phyloP scores from a whole-genome alignment of 257 asterid genomes.

The Salvia rosmarinus region DNA sequence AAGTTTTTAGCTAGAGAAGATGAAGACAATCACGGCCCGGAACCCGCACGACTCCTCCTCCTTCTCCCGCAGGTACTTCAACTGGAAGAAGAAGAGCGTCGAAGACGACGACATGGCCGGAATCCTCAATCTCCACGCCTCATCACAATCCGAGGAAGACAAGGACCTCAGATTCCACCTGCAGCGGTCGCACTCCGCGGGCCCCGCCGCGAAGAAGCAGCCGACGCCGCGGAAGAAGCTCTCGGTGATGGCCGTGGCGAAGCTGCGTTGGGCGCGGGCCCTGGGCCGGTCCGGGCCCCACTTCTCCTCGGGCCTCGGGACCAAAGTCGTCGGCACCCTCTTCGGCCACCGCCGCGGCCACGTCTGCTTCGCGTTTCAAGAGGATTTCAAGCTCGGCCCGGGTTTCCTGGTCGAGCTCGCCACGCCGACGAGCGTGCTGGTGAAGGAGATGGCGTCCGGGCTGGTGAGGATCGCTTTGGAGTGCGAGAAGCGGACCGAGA shows the following conservation, averaged over 20 bases:
- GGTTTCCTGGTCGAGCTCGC: constrained; percentile 75
- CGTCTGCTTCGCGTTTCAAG: constrained; percentile 79
- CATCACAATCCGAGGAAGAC: constrained; percentile 14
- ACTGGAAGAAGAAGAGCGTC: constrained; percentile 59
- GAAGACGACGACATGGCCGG: constrained; percentile 62
- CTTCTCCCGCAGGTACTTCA: constrained; percentile 81
- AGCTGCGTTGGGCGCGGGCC: constrained; percentile 52
- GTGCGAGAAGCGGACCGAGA: constrained; percentile 63
- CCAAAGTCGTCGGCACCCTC: constrained; percentile 71
- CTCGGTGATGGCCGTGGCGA: constrained; percentile 47
- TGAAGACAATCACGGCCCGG: constrained; percentile 70
- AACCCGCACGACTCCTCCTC: constrained; percentile 77
- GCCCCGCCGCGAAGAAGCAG: constrained; percentile 4
- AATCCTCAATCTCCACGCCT: constrained; percentile 46
- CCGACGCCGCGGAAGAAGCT: constrained; percentile 50
- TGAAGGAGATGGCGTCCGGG: constrained; percentile 93
- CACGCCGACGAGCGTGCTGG: constrained; percentile 67
- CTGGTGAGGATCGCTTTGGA: constrained; percentile 78
- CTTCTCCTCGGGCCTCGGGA: constrained; percentile 51
- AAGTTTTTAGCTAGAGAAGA: constrained; percentile 13
- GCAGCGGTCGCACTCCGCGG: constrained; percentile 43
- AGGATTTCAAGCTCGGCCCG: constrained; percentile 60
- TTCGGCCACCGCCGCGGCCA: constrained; percentile 87
- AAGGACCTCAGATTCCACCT: constrained; percentile 33
- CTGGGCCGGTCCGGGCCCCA: constrained; percentile 47